Conservation (phyloP, 805 yeast genomes). For the Henningerozyma blattae region DNA sequence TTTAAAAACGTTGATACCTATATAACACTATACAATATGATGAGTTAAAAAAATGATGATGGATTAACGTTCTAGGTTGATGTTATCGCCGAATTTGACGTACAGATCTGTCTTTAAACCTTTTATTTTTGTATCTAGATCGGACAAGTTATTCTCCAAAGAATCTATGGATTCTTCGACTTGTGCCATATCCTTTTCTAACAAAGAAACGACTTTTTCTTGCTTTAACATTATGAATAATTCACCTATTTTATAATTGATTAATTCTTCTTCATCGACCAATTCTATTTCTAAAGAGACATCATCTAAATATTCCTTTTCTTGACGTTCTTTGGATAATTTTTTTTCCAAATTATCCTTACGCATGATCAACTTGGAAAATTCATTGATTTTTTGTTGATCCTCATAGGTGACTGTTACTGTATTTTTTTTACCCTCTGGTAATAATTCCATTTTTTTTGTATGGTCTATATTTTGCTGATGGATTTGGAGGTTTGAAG, state of each 20-base stretch:
- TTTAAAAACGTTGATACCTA: too few species aligned
- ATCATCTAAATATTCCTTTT: slow-evolving; percentile 83
- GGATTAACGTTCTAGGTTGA: slow-evolving; percentile 62
- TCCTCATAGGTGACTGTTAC: slow-evolving; percentile 43
- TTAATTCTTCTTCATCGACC: slow-evolving; percentile 59
- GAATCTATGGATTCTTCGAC: slow-evolving; percentile 39
- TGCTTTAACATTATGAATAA: slow-evolving; percentile 58
- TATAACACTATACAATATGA: too few species aligned
- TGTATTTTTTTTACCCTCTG: slow-evolving; percentile 31
- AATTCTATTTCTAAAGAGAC: slow-evolving; percentile 76
- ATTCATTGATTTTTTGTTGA: slow-evolving; percentile 80
- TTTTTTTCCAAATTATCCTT: slow-evolving; percentile 45
- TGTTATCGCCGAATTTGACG: slow-evolving; percentile 80
- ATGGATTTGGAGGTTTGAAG: too few species aligned
- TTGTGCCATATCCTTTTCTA: slow-evolving; percentile 49
- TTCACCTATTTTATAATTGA: slow-evolving; percentile 76
- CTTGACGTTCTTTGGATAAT: slow-evolving; percentile 41
- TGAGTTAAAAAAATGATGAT: too few species aligned
- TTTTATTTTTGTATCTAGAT: slow-evolving; percentile 41
- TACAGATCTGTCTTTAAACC: slow-evolving; percentile 64
- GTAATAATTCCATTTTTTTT: slow-evolving; percentile 22
- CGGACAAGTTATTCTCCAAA: slow-evolving; percentile 36
- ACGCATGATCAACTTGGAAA: slow-evolving; percentile 68
- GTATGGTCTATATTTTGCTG: too few species aligned
- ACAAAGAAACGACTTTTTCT: slow-evolving; percentile 48